Base-by-base conservation (phyloP, 495 filamentous ascomycete genomes). In the Penicillium subrubescens region DNA sequence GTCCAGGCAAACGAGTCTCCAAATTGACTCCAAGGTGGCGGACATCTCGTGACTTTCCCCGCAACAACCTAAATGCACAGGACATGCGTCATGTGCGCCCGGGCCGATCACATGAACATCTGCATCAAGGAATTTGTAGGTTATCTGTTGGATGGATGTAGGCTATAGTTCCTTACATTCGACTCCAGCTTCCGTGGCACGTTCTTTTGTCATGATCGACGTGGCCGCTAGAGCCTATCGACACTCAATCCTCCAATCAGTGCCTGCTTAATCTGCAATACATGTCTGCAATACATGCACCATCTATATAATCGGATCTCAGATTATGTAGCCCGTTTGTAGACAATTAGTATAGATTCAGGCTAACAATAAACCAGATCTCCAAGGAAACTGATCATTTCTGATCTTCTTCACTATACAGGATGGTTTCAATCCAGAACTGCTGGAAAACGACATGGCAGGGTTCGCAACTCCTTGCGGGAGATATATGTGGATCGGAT, bases 21-120 rank as follows among this genome's bases (percentile, higher is more conserved):
- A 52, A 52, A 14, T 52, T 31, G 48, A 52, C 25, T 52, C 48
- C 25, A 52, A 52, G 4, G 48, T 52, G 48, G 48, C 48, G 23
- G 48, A 14, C 48, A 5, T 31, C 48, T 52, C 48, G 48, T 52
- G 48, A 52, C 48, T 23, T 29, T 4, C 23, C 27, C 48, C 27
- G 48, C 48, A 52, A 27, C 15, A 48, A 21, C 19, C 10, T 48
- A 48, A 48, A 48, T 31, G 48, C 48, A 31, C 17, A 27, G 4
- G 25, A n/a, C 25, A 43, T n/a, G 19, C 44, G 46, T 52, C 48
- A 52, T 29, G 48, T 17, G 23, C 14, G 23, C 48, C 48, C 48
- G 48, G 27, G 48, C 48, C 48, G 48, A 21, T 52, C 48, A 52
- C 48, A 29, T 52, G 48, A 52, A 23, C 12, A 27, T 23, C 3